Evolutionary conservation across 345 rosid species (phyloP).

Genomic region (Linum usitatissimum): DNA sequence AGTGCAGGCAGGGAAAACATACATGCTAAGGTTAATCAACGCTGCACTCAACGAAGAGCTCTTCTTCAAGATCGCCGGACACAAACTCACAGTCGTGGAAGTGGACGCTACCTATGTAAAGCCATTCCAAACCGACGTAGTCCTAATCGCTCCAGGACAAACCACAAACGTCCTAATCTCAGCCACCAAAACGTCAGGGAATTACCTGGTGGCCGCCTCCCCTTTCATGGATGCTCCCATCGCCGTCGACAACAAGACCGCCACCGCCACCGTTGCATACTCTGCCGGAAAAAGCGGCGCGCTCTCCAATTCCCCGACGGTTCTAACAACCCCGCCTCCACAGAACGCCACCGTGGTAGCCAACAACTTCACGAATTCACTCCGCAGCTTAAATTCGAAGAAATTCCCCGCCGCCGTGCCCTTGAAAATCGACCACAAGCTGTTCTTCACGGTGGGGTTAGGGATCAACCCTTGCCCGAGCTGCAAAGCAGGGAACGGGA

Average conservation of each 20-base stretch:
- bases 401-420: conserved; percentile 77
- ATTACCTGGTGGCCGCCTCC: conserved; percentile 61
- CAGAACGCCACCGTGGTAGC: conserved; percentile 69
- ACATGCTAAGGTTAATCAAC: conserved; percentile 63
- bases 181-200: conserved; percentile 43
- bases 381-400: conserved; percentile 67
- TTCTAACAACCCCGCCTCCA: conserved; percentile 50
- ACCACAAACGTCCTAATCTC: conserved; percentile 58
- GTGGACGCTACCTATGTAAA: conserved; percentile 83
- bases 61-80: conserved; percentile 88
- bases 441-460: conserved; percentile 65
- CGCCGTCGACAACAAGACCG: conserved; percentile 70
- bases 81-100: conserved; percentile 71
- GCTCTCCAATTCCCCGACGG: conserved; percentile 39
- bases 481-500: conserved; percentile 71
- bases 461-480: conserved; percentile 68
- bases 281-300: conserved; percentile 35
- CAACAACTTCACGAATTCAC: conserved; percentile 38
- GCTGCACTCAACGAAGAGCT: conserved; percentile 98
- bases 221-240: conserved; percentile 90
- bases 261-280: conserved; percentile 74
- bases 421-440: conserved; percentile 51
- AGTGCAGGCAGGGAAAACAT: conserved; percentile 39
- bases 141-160: conserved; percentile 76
- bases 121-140: conserved; percentile 57